These are phyloP conservation scores for Leishmania lainsoni DNA, from an alignment of 208 protist genomes.

Conservation along the genomic window DNA sequence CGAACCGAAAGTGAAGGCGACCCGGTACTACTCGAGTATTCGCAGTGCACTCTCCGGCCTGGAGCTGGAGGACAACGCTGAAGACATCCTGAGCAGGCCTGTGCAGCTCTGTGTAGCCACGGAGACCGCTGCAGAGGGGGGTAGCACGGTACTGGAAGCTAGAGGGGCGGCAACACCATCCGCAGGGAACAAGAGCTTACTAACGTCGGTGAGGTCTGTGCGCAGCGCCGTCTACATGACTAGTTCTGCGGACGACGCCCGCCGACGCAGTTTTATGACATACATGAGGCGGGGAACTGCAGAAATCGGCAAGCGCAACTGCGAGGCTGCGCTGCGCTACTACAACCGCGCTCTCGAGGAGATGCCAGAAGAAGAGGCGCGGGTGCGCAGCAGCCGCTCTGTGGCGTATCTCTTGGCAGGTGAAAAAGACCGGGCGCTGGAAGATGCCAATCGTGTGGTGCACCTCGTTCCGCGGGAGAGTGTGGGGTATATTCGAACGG, in stretches of 20 bases:
- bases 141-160: constrained; percentile 3
- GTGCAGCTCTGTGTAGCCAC: constrained; percentile 15
- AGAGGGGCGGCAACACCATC: background rate
- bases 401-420: constrained; percentile 60
- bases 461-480: constrained; percentile 48
- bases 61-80: constrained; percentile 22
- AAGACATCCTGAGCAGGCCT: constrained; percentile 29
- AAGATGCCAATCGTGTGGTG: constrained; percentile 71
- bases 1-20: constrained; percentile 80
- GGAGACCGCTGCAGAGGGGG: constrained; percentile 4
- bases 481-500: constrained; percentile 78
- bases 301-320: constrained; percentile 57
- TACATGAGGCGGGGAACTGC: constrained; percentile 69
- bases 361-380: constrained; percentile 59
- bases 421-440: constrained; percentile 49
- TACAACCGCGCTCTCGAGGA: constrained; percentile 72
- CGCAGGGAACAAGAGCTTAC: background rate
- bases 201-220: constrained; percentile 2
- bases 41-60: constrained; percentile 28
- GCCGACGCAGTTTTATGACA: constrained; percentile 40
- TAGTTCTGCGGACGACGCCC: constrained; percentile 14
- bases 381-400: constrained; percentile 71
- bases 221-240: constrained; percentile 4
- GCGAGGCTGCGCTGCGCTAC: constrained; percentile 57
- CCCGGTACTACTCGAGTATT: constrained; percentile 58